These are phyloP conservation scores for Suillus spraguei DNA, from an alignment of 768 basidiomycete species.

Conservation along the genomic window DNA sequence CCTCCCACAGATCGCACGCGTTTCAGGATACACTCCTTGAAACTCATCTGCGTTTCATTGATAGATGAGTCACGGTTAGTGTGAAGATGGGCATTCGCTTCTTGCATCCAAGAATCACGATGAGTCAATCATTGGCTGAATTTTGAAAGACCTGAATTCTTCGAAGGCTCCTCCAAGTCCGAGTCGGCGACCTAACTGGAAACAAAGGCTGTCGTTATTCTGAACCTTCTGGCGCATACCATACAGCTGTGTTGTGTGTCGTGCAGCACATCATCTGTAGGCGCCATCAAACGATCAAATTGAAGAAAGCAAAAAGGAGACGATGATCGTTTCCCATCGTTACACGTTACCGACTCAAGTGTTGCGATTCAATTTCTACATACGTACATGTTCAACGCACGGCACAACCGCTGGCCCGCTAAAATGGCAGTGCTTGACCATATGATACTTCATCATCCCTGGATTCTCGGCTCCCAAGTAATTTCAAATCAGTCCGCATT, in stretches of 20 bases:
- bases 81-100: background rate
- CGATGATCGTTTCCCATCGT: background rate
- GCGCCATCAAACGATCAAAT: background rate
- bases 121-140: background rate
- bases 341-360: background rate
- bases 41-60: conserved; percentile 56
- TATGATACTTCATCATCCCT: background rate
- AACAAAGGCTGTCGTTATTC: background rate
- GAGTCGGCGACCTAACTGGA: background rate
- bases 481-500: background rate
- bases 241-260: background rate
- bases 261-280: background rate
- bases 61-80: background rate
- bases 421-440: background rate
- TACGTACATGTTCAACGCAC: background rate
- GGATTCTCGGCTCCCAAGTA: background rate
- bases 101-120: background rate
- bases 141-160: background rate
- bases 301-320: background rate
- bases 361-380: background rate
- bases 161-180: background rate
- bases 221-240: background rate
- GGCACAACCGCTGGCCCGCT: background rate
- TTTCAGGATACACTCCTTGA: conserved; percentile 31
- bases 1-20: background rate